These are phyloP conservation scores for Phytophthora sp. DNA, from an alignment of 352 stramenopile genomes.

Conservation along the genomic window DNA sequence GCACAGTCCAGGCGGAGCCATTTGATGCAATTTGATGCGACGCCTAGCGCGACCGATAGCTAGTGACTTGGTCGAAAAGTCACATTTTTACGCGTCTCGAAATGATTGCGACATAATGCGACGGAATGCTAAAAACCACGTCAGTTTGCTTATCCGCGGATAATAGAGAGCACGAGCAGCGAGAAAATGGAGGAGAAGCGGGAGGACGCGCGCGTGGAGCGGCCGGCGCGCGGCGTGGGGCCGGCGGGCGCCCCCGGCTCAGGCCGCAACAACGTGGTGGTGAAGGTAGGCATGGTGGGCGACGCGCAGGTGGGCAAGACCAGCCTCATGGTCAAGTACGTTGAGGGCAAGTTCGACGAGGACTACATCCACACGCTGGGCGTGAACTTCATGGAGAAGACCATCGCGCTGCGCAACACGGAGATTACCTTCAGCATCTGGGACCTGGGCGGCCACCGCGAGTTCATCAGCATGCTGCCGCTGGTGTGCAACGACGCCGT, in stretches of 20 bases:
- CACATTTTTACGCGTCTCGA: background rate
- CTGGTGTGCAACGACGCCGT: constrained; percentile 95
- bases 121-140: no score
- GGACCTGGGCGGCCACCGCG: constrained; percentile 93
- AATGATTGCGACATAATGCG: background rate
- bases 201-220: constrained; percentile 31
- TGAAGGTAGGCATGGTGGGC: constrained; percentile 95
- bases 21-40: no score
- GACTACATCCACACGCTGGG: constrained; percentile 96
- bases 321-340: constrained; percentile 97
- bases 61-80: no score
- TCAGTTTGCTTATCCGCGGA: background rate
- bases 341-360: constrained; percentile 96
- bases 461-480: constrained; percentile 95
- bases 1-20: no score
- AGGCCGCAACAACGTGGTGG: constrained; percentile 88
- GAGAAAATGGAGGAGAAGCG: constrained; percentile 39
- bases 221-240: constrained; percentile 37
- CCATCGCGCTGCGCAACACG: constrained; percentile 92
- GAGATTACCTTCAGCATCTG: constrained; percentile 97
- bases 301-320: constrained; percentile 96
- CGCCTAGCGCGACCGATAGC: no score
- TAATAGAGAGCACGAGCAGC: constrained; percentile 6
- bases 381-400: constrained; percentile 97
- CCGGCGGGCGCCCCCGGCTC: constrained; percentile 31